Base-by-base conservation (phyloP, 2,329 filamentous ascomycete genomes). In the Ceratocystis lukuohia region DNA sequence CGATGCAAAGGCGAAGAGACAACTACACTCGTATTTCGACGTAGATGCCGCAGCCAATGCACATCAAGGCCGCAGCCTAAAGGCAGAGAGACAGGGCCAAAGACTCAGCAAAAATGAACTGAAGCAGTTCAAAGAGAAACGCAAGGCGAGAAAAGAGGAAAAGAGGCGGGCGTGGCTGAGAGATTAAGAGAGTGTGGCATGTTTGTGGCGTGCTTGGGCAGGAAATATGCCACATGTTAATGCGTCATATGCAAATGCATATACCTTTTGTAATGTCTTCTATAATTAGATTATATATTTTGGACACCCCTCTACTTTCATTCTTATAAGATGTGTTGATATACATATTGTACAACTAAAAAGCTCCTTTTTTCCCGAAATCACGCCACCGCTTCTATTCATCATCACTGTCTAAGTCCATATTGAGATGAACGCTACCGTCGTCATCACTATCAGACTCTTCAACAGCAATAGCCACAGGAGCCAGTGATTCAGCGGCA, bases 21-120 rank as follows among this genome's bases (percentile, higher is more conserved):
- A 97, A 77, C 88, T 97, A 88, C 89, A 89, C 73, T 89, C 91
- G 50, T 97, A 88, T 77, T 99, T 97, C 75, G 93, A 99, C 74
- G 92, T 96, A 56, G 92, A 97, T 75, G 89, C 91, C 3, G 92
- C 91, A 2, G 93, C 92, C 3, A 96, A 96, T 73, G 84, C 84
- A 67, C 92, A 99, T 73, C 88, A 96, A 71, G 94, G 94, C 1
- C 84, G 88, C 67, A 96, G 92, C 73, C 79, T 99, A 67, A 95
- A 93, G 77, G 94, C 91, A 1, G 94, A 99, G 79, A 82, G 94
- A 66, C 86, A 88, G 67, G 85, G 86, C 65, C 92, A 94, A 82
- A 91, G 90, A 76, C 81, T 93, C 28, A 88, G 79, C 66, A 96
- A 93, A 80, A 80, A 88, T 69, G 91, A 99, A 77, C 78, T 99